Conservation (phyloP, 345 rosid species). For the Trapa incisa region DNA sequence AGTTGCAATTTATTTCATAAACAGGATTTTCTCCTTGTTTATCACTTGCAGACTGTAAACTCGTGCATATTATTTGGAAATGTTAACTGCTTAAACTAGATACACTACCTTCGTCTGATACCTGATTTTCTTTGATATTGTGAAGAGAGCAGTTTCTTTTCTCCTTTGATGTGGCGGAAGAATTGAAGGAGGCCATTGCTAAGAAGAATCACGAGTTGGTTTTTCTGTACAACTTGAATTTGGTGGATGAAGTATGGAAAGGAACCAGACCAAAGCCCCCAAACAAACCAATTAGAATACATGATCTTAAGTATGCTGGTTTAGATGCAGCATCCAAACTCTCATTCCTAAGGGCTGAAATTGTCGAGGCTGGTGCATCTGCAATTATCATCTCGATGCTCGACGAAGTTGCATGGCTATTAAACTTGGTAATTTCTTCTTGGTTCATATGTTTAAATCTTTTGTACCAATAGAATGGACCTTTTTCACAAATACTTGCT, state of each 20-base stretch:
- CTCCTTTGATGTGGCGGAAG: constrained; percentile 91
- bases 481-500: neutral
- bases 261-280: constrained; percentile 78
- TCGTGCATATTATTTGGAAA: neutral
- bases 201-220: constrained; percentile 74
- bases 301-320: constrained; percentile 82
- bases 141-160: constrained; percentile 99
- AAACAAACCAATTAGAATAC: constrained; percentile 59
- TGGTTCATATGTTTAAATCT: neutral
- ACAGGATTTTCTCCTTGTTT: neutral
- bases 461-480: neutral
- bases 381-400: constrained; percentile 85
- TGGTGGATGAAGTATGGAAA: constrained; percentile 90
- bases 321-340: constrained; percentile 63
- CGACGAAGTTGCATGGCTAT: constrained; percentile 93
- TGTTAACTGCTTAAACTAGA: neutral
- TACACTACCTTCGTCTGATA: constrained; percentile 21
- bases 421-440: constrained; percentile 56
- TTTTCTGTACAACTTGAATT: constrained; percentile 55
- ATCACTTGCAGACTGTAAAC: neutral
- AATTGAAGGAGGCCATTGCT: constrained; percentile 65
- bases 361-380: constrained; percentile 59
- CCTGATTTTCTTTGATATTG: constrained; percentile 25
- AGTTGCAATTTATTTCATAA: neutral
- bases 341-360: constrained; percentile 50